These are phyloP conservation scores for Euryodendron excelsum DNA, from an alignment of 148 eudicot species.

Conservation along the genomic window DNA sequence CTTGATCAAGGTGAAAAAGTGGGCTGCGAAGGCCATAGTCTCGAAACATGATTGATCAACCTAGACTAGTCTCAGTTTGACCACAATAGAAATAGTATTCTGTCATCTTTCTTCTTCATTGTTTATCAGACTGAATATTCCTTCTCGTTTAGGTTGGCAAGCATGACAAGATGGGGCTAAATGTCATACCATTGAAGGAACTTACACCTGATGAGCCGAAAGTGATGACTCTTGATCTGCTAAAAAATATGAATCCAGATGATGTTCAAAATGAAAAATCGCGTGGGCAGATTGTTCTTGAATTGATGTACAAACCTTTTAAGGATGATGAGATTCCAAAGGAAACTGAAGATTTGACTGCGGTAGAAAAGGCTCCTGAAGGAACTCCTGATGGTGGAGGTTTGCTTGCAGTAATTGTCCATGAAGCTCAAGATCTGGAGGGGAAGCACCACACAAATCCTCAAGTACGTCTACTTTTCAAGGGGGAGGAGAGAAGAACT, in stretches of 20 bases:
- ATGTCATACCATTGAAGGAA: conserved; percentile 56
- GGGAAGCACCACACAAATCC: conserved; percentile 52
- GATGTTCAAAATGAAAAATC: conserved; percentile 73
- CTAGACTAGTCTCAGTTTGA: neutral
- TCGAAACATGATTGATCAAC: neutral
- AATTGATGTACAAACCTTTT: conserved; percentile 67
- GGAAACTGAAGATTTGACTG: conserved; percentile 44
- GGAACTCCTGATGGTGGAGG: conserved; percentile 57
- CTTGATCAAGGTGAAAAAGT: neutral
- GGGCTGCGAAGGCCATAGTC: neutral
- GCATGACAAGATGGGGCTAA: conserved; percentile 90
- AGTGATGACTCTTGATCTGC: conserved; percentile 59
- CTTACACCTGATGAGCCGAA: conserved; percentile 74
- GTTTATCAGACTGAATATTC: neutral
- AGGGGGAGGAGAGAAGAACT: conserved; percentile 33
- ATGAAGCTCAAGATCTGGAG: conserved; percentile 60
- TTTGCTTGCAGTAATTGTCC: conserved; percentile 56
- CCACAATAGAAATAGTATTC: too few relatives aligned
- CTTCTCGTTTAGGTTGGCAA: conserved; percentile 53
- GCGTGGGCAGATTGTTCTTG: conserved; percentile 70
- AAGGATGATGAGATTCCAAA: conserved; percentile 46
- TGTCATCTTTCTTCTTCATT: neutral
- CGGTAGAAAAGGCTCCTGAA: conserved; percentile 66
- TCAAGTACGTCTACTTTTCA: conserved; percentile 30
- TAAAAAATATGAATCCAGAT: conserved; percentile 60